Evolutionary conservation across 768 basidiomycete genomes (phyloP).

Genomic region (Macrocybe gigantea): DNA sequence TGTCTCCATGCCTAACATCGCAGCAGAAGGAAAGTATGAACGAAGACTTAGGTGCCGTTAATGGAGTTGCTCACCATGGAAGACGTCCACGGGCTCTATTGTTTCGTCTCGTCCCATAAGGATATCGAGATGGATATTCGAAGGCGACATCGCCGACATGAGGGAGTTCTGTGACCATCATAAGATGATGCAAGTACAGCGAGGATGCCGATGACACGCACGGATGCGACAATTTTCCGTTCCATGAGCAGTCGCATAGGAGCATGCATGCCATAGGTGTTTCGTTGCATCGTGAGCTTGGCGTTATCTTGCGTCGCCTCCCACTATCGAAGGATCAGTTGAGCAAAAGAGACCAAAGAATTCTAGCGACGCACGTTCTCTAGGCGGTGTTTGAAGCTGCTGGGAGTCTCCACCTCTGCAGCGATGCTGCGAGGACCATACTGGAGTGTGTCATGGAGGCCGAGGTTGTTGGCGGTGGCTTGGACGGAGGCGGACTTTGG

Average conservation of each 20-base stretch:
- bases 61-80: conserved; percentile 49
- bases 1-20: conserved; percentile 45
- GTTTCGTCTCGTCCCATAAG: conserved; percentile 89
- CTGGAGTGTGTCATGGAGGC: conserved; percentile 83
- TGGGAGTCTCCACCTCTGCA: conserved; percentile 59
- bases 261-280: conserved; percentile 80
- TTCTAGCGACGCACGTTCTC: conserved; percentile 53
- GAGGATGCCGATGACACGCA: conserved; percentile 28
- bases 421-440: conserved; percentile 83
- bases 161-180: conserved; percentile 47
- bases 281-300: conserved; percentile 78
- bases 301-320: conserved; percentile 87
- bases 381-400: conserved; percentile 62
- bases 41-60: neutral
- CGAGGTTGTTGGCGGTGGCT: conserved; percentile 67
- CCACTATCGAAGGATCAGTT: conserved; percentile 55
- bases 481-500: conserved; percentile 59
- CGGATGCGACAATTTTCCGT: conserved; percentile 74
- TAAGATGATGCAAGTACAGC: neutral
- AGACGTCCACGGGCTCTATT: conserved; percentile 74
- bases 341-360: neutral
- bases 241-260: conserved; percentile 94
- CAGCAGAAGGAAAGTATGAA: neutral
- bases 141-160: conserved; percentile 56
- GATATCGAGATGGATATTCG: conserved; percentile 88